Base-by-base conservation (phyloP, 148 eudicot genomes). In the Fallopia convolvulus region DNA sequence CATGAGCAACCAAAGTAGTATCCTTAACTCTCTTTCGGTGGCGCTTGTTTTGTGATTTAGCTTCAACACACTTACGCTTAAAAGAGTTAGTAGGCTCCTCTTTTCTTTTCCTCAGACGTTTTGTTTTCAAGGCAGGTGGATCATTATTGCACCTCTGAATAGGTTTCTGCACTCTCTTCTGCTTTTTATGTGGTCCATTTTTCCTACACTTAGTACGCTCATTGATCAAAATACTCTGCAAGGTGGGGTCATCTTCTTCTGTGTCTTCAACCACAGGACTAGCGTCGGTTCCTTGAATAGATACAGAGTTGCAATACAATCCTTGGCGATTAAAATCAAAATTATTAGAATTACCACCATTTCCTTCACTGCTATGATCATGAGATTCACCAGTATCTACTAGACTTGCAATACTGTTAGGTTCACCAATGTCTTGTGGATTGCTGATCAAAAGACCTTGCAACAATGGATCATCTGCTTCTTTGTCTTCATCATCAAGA, bases 81-180 rank as follows among this genome's bases (percentile, higher is more conserved):
- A 80, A 58, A 21, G 81, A 74, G 44, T 83, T 78, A 53, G 75
- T 55, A 52, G 83, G 46, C 74, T 71, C 52, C 65, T 80, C 85
- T 72, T 74, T 80, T 74, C 80, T 87, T 71, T 68, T 82, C 78
- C 80, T 84, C 36, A 39, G 40, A 46, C 30, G 20, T 70, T 76
- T 81, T 39, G 82, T 70, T 74, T 73, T 82, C 14, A 75, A 55
- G 39, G 72, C 75, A 47, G 83, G 74, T 70, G 81, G 75, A 78
- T 79, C 92, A 32, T 86, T 87, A 70, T 76, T 80, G 81, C 85
- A 89, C 75, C 87, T 87, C 58, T 58, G 80, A 65, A 88, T 82
- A 70, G 89, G 92, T 75, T 77, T 86, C 53, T 87, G 83, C n/a
- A 76, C 47, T 79, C 92, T 89, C 82, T 84, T 89, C 70, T 80